Evolutionary conservation across 345 rosid species (phyloP).

Genomic region (Eucalyptus cloeziana): DNA sequence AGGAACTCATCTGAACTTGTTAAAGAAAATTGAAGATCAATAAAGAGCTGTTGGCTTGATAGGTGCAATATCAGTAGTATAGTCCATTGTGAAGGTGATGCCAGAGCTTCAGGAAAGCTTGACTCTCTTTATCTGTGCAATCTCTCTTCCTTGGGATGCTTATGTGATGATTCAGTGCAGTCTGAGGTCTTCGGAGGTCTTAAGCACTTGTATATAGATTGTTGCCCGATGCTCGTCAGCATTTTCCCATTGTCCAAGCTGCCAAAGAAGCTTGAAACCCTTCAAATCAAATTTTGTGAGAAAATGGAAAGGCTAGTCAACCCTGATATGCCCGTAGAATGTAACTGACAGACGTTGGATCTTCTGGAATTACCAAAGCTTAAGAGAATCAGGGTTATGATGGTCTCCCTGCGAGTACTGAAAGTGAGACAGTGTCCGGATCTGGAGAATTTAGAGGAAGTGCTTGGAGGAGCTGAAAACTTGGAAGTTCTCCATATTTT

Average conservation of each 20-base stretch:
- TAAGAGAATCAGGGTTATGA: neutral
- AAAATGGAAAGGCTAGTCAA: conserved; percentile 11
- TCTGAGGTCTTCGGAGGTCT: conserved; percentile 10
- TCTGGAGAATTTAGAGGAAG: neutral
- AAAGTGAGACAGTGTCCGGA: neutral
- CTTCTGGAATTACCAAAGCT: conserved; percentile 29
- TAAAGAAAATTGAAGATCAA: neutral
- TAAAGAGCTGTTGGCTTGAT: conserved; percentile 21
- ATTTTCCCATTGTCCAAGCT: conserved; percentile 5
- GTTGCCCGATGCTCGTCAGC: conserved; percentile 21
- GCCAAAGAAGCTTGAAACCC: conserved; percentile 15
- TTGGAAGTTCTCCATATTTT: neutral
- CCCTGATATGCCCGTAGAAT: neutral
- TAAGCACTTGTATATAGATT: conserved; percentile 25
- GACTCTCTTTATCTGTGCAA: conserved; percentile 26
- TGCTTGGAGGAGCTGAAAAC: neutral
- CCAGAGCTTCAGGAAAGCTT: conserved; percentile 1
- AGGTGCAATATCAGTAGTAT: conserved; percentile 17
- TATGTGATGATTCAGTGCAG: neutral
- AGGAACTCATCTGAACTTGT: conserved; percentile 11
- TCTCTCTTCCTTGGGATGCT: conserved; percentile 10
- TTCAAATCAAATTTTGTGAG: conserved; percentile 29
- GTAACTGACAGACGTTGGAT: conserved; percentile 1
- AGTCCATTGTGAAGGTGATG: conserved; percentile 1
- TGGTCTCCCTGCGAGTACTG: neutral